Evolutionary conservation across 768 basidiomycete genomes (phyloP).

Genomic region (Tephrocybe sp.): DNA sequence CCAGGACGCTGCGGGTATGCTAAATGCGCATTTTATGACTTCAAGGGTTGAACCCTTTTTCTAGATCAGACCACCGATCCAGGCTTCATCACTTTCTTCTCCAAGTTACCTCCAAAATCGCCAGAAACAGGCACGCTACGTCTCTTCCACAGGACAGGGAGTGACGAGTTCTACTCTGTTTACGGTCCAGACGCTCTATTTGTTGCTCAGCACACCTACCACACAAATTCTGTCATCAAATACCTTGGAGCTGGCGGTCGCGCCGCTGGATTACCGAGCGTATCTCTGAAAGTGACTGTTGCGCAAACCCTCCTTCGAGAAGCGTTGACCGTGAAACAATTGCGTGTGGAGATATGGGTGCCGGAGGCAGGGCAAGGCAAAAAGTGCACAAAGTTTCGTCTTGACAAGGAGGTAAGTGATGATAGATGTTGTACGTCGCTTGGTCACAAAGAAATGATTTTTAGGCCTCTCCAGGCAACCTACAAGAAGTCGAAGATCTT

Average conservation of each 20-base stretch:
- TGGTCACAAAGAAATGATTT: background rate
- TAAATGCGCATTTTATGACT: background rate
- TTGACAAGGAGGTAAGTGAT: conserved; percentile 74
- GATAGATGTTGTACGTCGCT: background rate
- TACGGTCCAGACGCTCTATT: conserved; percentile 90
- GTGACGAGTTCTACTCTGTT: conserved; percentile 78
- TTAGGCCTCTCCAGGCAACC: conserved; percentile 64
- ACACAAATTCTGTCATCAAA: conserved; percentile 91
- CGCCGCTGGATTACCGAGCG: conserved; percentile 66
- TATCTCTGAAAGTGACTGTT: conserved; percentile 71
- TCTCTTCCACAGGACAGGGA: conserved; percentile 70
- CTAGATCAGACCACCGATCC: conserved; percentile 69
- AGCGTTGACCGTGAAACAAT: conserved; percentile 85
- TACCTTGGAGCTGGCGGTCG: conserved; percentile 74
- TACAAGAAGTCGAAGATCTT: conserved; percentile 75
- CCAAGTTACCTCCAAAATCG: conserved; percentile 60
- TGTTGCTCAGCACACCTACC: conserved; percentile 80
- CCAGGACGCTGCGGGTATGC: conserved; percentile 18
- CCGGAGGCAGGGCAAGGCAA: conserved; percentile 75
- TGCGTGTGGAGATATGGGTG: conserved; percentile 90
- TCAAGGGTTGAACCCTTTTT: background rate
- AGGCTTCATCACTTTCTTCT: conserved; percentile 76
- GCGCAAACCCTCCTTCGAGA: conserved; percentile 86
- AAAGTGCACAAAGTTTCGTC: conserved; percentile 69
- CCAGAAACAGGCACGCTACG: conserved; percentile 82